Conservation (phyloP, 257 asterid genomes). For the Solanum neorickii region DNA sequence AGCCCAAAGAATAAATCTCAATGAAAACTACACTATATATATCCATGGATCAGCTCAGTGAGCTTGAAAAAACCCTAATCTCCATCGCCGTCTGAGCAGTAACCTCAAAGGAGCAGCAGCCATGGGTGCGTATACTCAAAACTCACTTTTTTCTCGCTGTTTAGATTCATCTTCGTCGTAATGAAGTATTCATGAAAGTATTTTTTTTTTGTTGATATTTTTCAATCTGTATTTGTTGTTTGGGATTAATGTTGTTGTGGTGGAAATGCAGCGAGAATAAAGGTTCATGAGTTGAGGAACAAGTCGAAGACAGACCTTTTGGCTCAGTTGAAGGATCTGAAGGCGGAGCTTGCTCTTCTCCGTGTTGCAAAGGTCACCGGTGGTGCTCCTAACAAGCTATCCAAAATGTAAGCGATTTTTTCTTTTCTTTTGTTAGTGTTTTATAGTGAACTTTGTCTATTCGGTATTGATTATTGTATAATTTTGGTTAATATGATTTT, state of each 20-base stretch:
- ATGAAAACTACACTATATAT: background rate
- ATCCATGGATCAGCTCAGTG: background rate
- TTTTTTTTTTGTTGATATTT: background rate
- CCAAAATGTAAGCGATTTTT: constrained; percentile 12
- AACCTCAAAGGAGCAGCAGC: background rate
- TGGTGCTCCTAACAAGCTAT: constrained; percentile 31
- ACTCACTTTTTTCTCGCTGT: background rate
- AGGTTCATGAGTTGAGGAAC: constrained; percentile 27
- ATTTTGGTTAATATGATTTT: background rate
- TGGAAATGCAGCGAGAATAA: constrained; percentile 17
- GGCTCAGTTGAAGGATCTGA: constrained; percentile 24
- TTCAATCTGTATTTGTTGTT: background rate
- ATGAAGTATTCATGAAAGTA: background rate
- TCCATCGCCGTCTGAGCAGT: background rate
- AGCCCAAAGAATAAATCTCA: background rate
- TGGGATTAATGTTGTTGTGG: background rate
- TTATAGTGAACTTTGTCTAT: background rate
- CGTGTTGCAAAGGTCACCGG: constrained; percentile 35
- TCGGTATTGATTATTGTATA: background rate
- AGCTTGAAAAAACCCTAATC: background rate
- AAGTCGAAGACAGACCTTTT: constrained; percentile 16
- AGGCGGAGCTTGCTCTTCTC: constrained; percentile 27
- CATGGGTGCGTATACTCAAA: background rate
- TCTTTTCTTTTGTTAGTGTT: background rate
- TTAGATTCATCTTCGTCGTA: background rate